These are phyloP conservation scores for Tolypocladium album DNA, from an alignment of 2,329 filamentous ascomycete species.

Conservation along the genomic window DNA sequence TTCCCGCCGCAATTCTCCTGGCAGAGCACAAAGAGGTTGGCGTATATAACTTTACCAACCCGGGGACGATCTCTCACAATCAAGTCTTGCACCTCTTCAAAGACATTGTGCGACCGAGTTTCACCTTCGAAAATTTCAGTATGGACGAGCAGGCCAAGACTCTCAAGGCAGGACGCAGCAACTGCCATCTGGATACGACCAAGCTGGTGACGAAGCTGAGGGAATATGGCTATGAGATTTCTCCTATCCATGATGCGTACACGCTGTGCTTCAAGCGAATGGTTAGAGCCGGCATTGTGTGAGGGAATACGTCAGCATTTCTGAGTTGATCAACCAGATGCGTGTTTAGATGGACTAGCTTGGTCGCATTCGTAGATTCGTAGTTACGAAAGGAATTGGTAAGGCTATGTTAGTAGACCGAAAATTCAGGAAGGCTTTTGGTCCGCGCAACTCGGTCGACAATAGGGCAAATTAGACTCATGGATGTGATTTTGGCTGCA, in stretches of 20 bases:
- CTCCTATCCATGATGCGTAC: conserved; percentile 53
- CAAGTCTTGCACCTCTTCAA: conserved; percentile 54
- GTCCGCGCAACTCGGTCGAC: no score
- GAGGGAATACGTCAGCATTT: conserved; percentile 6
- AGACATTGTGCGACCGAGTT: conserved; percentile 49
- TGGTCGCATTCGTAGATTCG: no score
- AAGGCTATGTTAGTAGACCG: no score
- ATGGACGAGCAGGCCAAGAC: conserved; percentile 57
- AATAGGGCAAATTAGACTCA: no score
- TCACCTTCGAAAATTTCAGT: conserved; percentile 55
- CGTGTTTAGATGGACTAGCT: no score
- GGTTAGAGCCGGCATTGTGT: conserved; percentile 43
- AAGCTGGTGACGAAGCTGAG: conserved; percentile 50
- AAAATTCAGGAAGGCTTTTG: no score
- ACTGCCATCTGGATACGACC: conserved; percentile 52
- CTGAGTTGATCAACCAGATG: no score
- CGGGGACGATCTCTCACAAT: conserved; percentile 60
- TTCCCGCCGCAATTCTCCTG: conserved; percentile 49
- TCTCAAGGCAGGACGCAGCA: conserved; percentile 56
- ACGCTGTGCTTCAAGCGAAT: conserved; percentile 52
- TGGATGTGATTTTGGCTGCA: no score
- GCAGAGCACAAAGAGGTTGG: conserved; percentile 52
- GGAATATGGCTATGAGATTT: conserved; percentile 47
- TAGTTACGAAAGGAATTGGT: no score
- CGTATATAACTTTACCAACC: conserved; percentile 62